Base-by-base conservation (phyloP, 2,329 filamentous ascomycete species). In the Aspergillus tamarii region DNA sequence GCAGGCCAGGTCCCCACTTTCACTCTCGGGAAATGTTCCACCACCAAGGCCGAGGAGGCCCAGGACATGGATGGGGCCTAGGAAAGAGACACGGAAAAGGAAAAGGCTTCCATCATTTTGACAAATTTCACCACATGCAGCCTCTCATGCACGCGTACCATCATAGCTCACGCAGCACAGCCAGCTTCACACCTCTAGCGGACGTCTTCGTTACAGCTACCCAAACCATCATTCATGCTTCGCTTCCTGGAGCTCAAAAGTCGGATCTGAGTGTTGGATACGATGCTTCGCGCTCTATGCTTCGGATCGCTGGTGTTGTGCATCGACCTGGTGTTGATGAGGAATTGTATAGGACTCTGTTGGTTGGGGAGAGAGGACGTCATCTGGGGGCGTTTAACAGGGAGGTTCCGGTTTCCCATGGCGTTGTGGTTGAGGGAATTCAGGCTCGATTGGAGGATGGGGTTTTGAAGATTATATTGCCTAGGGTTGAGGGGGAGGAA, bases 251-350 rank as follows among this genome's bases (percentile, higher is more conserved):
- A 57, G 55, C 55, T 19, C 55, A 57, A 14, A 46, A 46, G 16
- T 32, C 55, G 9, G 39, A 57, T 45, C n/a, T 57, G 39, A 57
- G 55, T 21, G 19, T 57, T 30, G 39, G 32, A 10, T 57, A 57
- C 19, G 55, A 57, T 32, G 39, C 34, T 14, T 32, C 39, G 39
- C 55, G 26, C n/a, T 46, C 55, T 14, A 9, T 32, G 2, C 55
- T 57, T 21, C 23, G 55, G 16, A 46, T 57, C 8, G 39, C 39
- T n/a, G 55, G 55, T 12, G 39, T 46, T 28, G 55, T 57, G 55
- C 55, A 30, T 14, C 36, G 39, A 7, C 43, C 43, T 23, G 43
- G 21, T 23, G 43, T 46, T 4, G 43, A 46, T 46, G 48, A 32
- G 19, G 26, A 32, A 9, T n/a, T 52, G 26, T n/a, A 52, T 52